Evolutionary conservation across 352 stramenopile genomes (phyloP).

Genomic region (Aphanomyces cochlioides): DNA sequence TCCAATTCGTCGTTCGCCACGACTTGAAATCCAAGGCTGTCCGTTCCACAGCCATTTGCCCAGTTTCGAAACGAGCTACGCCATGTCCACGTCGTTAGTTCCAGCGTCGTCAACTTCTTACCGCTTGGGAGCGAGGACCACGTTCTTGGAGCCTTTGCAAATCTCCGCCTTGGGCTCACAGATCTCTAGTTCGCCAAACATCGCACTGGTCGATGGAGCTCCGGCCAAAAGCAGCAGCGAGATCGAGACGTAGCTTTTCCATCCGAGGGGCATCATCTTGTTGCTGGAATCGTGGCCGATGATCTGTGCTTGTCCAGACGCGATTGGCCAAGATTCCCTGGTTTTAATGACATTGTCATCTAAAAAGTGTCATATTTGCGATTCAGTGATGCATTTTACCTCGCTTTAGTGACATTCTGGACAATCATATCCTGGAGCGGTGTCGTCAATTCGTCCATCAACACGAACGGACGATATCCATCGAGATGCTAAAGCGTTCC

Average conservation of each 20-base stretch:
- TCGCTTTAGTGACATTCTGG: no score
- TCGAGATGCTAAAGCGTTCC: no score
- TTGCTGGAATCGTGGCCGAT: no score
- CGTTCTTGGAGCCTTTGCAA: constrained; percentile 18
- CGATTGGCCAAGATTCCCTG: no score
- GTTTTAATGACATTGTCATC: no score
- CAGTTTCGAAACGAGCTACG: constrained; percentile 48
- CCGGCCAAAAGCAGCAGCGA: background rate
- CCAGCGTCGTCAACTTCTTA: background rate
- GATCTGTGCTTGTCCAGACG: no score
- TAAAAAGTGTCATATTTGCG: no score
- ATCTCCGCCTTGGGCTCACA: constrained; percentile 14
- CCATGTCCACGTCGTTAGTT: background rate
- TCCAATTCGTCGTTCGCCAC: constrained; percentile 36
- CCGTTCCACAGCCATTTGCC: constrained; percentile 69
- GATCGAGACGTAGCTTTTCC: background rate
- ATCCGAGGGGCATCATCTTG: no score
- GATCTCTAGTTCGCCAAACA: constrained; percentile 13
- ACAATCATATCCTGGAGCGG: no score
- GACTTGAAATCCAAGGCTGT: constrained; percentile 45
- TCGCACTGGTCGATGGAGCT: background rate
- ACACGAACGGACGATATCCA: no score
- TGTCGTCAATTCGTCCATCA: no score
- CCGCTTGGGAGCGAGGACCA: constrained; percentile 12
- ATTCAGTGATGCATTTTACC: no score